Evolutionary conservation across 1,284 basidiomycete genomes (phyloP).

Genomic region (Fomitopsis schrenkii): DNA sequence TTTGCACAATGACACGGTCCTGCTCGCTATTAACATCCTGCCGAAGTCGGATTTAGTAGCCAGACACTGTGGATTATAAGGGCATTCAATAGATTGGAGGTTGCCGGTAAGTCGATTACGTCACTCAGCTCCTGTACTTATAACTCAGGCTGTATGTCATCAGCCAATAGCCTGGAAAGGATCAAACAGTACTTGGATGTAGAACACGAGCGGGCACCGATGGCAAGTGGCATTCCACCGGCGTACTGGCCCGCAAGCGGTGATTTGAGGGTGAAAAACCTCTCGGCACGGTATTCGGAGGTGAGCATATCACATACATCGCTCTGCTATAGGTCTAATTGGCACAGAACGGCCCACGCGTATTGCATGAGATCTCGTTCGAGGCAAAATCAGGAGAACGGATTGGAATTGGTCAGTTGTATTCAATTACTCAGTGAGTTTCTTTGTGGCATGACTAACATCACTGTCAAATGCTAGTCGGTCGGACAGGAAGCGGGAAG

Average conservation of each 20-base stretch:
- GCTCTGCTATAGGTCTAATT: slow-evolving; percentile 13
- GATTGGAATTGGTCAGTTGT: slow-evolving; percentile 57
- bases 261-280: slow-evolving; percentile 54
- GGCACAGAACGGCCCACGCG: slow-evolving; percentile 33
- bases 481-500: neutral
- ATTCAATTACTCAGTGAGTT: slow-evolving; percentile 12
- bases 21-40: neutral
- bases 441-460: slow-evolving; percentile 16
- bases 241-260: slow-evolving; percentile 65
- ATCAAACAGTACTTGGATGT: slow-evolving; percentile 73
- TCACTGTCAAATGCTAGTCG: neutral
- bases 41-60: slow-evolving; percentile 46
- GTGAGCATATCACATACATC: slow-evolving; percentile 17
- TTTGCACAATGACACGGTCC: neutral
- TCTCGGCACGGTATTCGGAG: slow-evolving; percentile 53
- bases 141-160: slow-evolving; percentile 42
- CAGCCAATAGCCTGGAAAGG: slow-evolving; percentile 31
- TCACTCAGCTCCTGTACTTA: neutral
- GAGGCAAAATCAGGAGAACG: slow-evolving; percentile 47
- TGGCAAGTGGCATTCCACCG: slow-evolving; percentile 57
- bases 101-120: slow-evolving; percentile 30
- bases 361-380: slow-evolving; percentile 46
- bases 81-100: slow-evolving; percentile 52
- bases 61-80: slow-evolving; percentile 55
- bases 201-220: slow-evolving; percentile 63